These are phyloP conservation scores for Vitis hybrid DNA, from an alignment of 177 flowering plant species.

Conservation along the genomic window DNA sequence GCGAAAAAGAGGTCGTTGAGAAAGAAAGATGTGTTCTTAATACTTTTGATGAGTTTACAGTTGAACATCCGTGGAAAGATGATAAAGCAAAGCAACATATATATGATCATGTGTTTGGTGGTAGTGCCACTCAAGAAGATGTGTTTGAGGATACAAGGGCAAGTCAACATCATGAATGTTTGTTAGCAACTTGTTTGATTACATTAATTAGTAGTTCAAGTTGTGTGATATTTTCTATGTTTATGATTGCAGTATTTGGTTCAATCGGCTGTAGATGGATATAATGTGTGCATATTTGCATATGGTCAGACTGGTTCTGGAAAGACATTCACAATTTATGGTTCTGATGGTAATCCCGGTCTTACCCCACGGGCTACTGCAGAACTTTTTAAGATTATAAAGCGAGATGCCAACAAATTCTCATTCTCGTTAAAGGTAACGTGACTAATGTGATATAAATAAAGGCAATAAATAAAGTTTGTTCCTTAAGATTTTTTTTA, in stretches of 20 bases:
- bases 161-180: conserved; percentile 15
- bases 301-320: conserved; percentile 99
- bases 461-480: background rate
- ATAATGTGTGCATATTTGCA: conserved; percentile 95
- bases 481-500: too few relatives aligned
- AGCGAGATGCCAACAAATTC: conserved; percentile 72
- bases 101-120: conserved; percentile 91
- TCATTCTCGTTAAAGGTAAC: conserved; percentile 87
- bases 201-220: background rate
- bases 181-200: background rate
- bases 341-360: conserved; percentile 81
- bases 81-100: conserved; percentile 76
- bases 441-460: background rate
- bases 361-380: conserved; percentile 85
- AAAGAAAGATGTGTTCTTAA: conserved; percentile 54
- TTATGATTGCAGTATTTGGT: conserved; percentile 75
- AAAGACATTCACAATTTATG: conserved; percentile 96
- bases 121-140: conserved; percentile 74
- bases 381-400: conserved; percentile 81
- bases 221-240: background rate
- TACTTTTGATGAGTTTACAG: conserved; percentile 57
- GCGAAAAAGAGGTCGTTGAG: conserved; percentile 67
- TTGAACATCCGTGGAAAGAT: conserved; percentile 90
- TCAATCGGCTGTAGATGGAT: conserved; percentile 97
- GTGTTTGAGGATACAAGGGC: conserved; percentile 95